Evolutionary conservation across 768 basidiomycete species (phyloP), one percentile per base, ranked within the genome.

Genomic region (Collybiopsis luxurians): DNA sequence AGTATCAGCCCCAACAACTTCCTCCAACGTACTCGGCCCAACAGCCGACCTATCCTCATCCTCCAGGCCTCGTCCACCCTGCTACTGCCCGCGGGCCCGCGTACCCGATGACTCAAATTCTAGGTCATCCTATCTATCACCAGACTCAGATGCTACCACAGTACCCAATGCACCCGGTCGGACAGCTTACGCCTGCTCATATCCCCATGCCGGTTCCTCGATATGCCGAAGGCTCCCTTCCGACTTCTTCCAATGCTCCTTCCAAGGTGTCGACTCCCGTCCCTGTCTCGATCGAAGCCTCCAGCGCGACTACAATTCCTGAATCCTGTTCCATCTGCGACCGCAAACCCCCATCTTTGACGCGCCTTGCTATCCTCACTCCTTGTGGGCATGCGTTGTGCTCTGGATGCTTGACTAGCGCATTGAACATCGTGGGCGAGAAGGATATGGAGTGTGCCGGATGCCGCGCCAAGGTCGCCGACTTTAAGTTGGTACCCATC

Each of bases 341-440:
- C 72, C 39, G 63, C 69, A 39, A 62, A 69, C 27, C 74, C 74
- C 12, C 56, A 68, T 28, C 72, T 73, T 62, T 49, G 58, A 69
- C 72, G 43, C 75, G 69, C 55, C 75, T 90, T 36, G 90, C 86
- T 1, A 75, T 89, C 59, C 79, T 94, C 19, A 78, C 81, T 23
- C 91, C 92, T 0, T 94, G 92, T 69, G 67, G 73, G 5, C 92
- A 94, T 67, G 79, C 86, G 1, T 74, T 93, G 1, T 94, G 92
- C 66, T 88, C 90, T 2, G 79, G 80, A 10, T 94, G 92, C 65
- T 77, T 94, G 55, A 94, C 92, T 1, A 91, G 90, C 50, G 89
- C 90, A 7, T 76, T 94, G 51, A 94, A 94, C 62, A 93, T 93
- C 51, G 92, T 92, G 17, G 91, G 91, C 6, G 91, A 94, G 70